These are phyloP conservation scores for Trifolium subterraneum DNA, from an alignment of 306 rosid species.

Conservation along the genomic window DNA sequence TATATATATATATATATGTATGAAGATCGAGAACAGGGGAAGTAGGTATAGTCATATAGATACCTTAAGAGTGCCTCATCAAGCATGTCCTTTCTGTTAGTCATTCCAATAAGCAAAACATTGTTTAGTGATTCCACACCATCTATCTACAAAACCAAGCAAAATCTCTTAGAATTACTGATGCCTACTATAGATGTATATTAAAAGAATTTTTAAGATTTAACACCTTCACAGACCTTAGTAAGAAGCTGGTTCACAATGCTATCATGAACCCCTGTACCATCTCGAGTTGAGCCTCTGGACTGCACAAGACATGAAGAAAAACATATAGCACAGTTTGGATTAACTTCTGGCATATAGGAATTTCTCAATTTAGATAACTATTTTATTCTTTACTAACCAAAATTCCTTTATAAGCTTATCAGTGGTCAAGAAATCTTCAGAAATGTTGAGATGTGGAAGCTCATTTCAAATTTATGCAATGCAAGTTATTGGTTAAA, in stretches of 20 bases:
- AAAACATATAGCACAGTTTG: constrained; percentile 29
- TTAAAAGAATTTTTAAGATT: constrained; percentile 29
- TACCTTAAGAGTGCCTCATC: constrained; percentile 98
- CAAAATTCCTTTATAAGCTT: neutral
- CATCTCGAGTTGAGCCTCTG: constrained; percentile 97
- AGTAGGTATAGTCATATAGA: constrained; percentile 13
- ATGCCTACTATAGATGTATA: constrained; percentile 24
- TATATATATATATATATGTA: too few species aligned
- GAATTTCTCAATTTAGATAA: constrained; percentile 10
- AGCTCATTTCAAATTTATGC: constrained; percentile 24
- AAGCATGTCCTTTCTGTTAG: constrained; percentile 97
- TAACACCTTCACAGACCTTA: constrained; percentile 63
- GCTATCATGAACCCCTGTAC: constrained; percentile 99
- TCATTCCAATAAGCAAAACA: constrained; percentile 99
- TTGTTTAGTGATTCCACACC: constrained; percentile 97
- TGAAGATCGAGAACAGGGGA: constrained; percentile 30
- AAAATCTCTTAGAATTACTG: constrained; percentile 39
- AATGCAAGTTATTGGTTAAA: constrained; percentile 11
- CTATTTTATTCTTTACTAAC: constrained; percentile 10
- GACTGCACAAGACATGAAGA: constrained; percentile 61
- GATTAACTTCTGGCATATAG: constrained; percentile 3
- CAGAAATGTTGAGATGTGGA: neutral
- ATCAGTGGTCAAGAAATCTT: constrained; percentile 10
- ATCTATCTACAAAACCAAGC: constrained; percentile 80
- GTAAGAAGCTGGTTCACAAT: constrained; percentile 99